These are phyloP conservation scores for Hypoxylon rickii DNA, from an alignment of 495 filamentous ascomycete species.

Conservation along the genomic window DNA sequence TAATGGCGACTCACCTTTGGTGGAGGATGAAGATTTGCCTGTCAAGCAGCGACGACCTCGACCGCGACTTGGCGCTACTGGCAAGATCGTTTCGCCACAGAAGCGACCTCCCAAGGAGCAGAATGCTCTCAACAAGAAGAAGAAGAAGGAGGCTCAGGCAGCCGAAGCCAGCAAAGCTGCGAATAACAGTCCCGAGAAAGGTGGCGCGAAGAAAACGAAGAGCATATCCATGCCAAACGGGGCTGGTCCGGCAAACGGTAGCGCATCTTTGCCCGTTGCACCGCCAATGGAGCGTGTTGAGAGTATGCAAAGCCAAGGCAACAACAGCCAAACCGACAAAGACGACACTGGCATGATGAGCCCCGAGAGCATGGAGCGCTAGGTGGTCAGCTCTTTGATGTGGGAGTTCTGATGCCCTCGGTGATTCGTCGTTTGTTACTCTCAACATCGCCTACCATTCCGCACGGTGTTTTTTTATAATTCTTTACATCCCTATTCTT, in stretches of 20 bases:
- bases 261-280: constrained; percentile 27
- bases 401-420: no score
- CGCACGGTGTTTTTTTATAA: constrained; percentile 15
- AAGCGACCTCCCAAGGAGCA: constrained; percentile 84
- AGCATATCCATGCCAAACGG: constrained; percentile 41
- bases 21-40: constrained; percentile 95
- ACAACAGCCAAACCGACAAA: constrained; percentile 59
- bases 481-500: constrained; percentile 17
- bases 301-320: constrained; percentile 56
- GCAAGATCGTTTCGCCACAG: constrained; percentile 88
- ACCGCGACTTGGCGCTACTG: constrained; percentile 89
- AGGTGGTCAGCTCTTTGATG: no score
- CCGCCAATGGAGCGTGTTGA: constrained; percentile 54
- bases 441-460: not conserved
- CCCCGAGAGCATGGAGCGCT: constrained; percentile 63
- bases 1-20: constrained; percentile 76
- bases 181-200: constrained; percentile 48
- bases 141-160: constrained; percentile 64
- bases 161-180: constrained; percentile 44
- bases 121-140: constrained; percentile 73
- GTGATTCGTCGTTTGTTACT: no score
- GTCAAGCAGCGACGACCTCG: constrained; percentile 88
- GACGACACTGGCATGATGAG: constrained; percentile 68
- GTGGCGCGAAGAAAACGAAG: constrained; percentile 49
- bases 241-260: constrained; percentile 22